A percentile compares a stretch with the other conserved stretches of the same genome.
phyloP scores from a whole-genome alignment of 345 rosid species.

The Hibiscus tridactylites region DNA sequence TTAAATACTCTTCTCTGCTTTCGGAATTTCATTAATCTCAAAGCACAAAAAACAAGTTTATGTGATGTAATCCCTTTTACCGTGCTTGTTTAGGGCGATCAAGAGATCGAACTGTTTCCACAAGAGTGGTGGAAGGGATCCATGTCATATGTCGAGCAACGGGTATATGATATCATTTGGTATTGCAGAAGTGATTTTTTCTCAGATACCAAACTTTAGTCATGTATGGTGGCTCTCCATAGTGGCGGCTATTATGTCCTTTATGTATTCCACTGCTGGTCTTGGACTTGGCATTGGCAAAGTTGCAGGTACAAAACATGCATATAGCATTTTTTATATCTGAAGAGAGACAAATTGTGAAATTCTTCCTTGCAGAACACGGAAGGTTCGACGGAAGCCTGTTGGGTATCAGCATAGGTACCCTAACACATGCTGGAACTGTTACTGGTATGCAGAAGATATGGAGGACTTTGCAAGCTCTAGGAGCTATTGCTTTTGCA shows the following conservation, averaged over 20 bases:
- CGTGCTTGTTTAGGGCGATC: conserved; percentile 44
- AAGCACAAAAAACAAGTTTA: neutral
- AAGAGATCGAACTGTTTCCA: conserved; percentile 82
- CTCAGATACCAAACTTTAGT: conserved; percentile 80
- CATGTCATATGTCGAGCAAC: conserved; percentile 70
- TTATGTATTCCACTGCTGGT: conserved; percentile 65
- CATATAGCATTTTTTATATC: neutral
- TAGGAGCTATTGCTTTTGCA: conserved; percentile 80
- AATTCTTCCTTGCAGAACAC: conserved; percentile 26
- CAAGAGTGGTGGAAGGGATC: conserved; percentile 50
- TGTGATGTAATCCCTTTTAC: neutral
- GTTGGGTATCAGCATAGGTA: conserved; percentile 47
- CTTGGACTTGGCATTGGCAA: conserved; percentile 67
- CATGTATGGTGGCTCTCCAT: conserved; percentile 81
- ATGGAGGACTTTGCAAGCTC: conserved; percentile 68
- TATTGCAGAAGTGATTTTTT: conserved; percentile 52
- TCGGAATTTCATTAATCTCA: neutral
- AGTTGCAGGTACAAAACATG: conserved; percentile 36
- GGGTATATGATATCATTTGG: conserved; percentile 76
- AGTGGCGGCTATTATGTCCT: conserved; percentile 79
- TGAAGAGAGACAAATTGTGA: neutral
- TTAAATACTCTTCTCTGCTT: neutral
- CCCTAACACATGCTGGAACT: conserved; percentile 31
- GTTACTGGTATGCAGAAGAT: conserved; percentile 40
- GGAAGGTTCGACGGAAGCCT: conserved; percentile 44